Conservation (phyloP, 163 green algal genomes). For the Chlorella variabilis region DNA sequence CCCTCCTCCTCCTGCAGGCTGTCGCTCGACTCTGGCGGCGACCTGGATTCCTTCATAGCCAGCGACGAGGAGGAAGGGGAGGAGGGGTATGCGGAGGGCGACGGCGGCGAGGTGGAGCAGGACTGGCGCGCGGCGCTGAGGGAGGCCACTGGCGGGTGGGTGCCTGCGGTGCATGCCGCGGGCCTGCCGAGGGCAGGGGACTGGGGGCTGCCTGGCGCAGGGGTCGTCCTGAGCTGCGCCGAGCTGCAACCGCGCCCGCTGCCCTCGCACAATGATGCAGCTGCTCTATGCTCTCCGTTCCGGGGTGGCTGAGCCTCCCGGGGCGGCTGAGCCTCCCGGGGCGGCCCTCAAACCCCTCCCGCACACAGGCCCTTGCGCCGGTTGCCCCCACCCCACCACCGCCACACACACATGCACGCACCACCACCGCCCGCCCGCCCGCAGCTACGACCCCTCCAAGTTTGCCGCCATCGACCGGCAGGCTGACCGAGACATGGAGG, state of each 20-base stretch:
- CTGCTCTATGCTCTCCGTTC: no score
- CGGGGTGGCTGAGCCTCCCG: no score
- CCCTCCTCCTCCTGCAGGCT: background rate
- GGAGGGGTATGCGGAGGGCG: background rate
- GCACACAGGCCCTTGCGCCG: background rate
- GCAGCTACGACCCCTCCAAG: constrained; percentile 42
- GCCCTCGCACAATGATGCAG: no score
- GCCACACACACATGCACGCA: background rate
- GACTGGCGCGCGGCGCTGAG: constrained; percentile 31
- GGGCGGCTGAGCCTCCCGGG: no score
- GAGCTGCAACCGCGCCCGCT: no score
- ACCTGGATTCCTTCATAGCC: constrained; percentile 33
- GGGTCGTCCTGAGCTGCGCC: no score
- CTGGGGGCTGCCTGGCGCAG: no score
- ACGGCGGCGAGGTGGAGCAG: constrained; percentile 6
- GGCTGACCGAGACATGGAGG: constrained; percentile 43
- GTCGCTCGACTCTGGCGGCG: constrained; percentile 20
- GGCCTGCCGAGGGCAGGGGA: no score
- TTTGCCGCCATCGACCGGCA: constrained; percentile 28
- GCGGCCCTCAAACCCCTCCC: no score
- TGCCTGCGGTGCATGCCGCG: no score
- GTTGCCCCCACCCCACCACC: background rate
- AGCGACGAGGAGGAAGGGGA: constrained; percentile 14
- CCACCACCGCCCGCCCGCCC: no score
- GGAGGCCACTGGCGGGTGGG: constrained; percentile 26